Evolutionary conservation across 2,329 filamentous ascomycete species (phyloP).

Genomic region (Fusarium mundagurra): DNA sequence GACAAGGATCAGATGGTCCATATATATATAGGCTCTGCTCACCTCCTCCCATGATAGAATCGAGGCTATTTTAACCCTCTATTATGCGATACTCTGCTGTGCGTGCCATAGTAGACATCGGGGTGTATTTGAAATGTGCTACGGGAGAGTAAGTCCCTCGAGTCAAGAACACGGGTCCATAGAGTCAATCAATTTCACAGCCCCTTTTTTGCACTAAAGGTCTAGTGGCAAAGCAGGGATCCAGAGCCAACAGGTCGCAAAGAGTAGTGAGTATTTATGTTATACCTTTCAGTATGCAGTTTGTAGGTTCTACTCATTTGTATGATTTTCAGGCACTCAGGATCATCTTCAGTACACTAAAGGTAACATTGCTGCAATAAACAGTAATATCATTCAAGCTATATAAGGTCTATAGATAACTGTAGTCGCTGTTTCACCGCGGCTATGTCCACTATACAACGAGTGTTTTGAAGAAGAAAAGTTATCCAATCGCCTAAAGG

Average conservation of each 20-base stretch:
- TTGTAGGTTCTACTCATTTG: neutral
- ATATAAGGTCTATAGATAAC: constrained; percentile 15
- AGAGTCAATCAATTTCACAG: neutral
- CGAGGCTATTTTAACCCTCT: neutral
- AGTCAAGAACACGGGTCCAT: too few relatives aligned
- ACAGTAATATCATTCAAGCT: neutral
- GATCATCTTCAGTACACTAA: accelerated
- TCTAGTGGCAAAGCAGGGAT: neutral
- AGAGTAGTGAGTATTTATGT: neutral
- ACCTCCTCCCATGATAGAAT: neutral
- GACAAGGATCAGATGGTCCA: neutral
- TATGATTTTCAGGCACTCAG: neutral
- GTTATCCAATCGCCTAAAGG: neutral
- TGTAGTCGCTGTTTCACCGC: constrained; percentile 7
- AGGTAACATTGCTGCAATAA: neutral
- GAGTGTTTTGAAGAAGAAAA: constrained; percentile 29
- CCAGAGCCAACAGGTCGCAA: too few relatives aligned
- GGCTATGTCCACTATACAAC: constrained; percentile 31
- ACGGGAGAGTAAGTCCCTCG: neutral
- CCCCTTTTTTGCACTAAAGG: too few relatives aligned
- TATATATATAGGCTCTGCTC: neutral
- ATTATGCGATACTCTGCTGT: neutral
- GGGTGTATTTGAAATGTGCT: too few relatives aligned
- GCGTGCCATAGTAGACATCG: neutral
- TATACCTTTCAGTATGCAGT: neutral